phyloP scores from a whole-genome alignment of 148 eudicot species.

The Polygonum aviculare region DNA sequence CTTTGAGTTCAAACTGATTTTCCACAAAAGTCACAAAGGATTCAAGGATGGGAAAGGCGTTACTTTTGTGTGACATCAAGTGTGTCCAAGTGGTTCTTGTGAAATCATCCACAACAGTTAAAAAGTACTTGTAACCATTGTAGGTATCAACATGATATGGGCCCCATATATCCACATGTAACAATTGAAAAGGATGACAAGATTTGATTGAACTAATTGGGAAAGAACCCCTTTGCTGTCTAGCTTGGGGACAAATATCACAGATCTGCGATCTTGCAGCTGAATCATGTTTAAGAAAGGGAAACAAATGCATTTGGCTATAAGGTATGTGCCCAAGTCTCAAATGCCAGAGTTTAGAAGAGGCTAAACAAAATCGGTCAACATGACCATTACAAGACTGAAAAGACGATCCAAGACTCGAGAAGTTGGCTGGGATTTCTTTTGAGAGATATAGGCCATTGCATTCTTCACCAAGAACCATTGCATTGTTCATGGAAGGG shows the following conservation, averaged over 20 bases:
- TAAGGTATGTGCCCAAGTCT: background rate
- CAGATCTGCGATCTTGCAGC: background rate
- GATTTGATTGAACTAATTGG: background rate
- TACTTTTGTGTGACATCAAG: background rate
- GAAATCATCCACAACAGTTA: background rate
- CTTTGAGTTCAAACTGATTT: background rate
- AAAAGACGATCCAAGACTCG: no score
- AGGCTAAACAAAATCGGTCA: no score
- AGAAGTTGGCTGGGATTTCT: no score
- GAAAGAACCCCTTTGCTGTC: background rate
- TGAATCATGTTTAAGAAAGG: background rate
- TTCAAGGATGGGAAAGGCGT: background rate
- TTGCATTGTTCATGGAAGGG: no score
- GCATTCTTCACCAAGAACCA: no score
- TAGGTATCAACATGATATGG: background rate
- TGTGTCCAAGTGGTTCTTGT: background rate
- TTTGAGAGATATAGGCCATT: no score
- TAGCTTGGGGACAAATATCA: background rate
- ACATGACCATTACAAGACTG: no score
- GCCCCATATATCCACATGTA: background rate
- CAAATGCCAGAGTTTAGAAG: no score
- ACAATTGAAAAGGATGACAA: background rate
- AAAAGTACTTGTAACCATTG: background rate
- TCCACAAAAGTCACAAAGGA: background rate
- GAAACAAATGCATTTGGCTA: background rate